phyloP scores from a whole-genome alignment of 495 filamentous ascomycete genomes.

The Annulohypoxylon nitens region DNA sequence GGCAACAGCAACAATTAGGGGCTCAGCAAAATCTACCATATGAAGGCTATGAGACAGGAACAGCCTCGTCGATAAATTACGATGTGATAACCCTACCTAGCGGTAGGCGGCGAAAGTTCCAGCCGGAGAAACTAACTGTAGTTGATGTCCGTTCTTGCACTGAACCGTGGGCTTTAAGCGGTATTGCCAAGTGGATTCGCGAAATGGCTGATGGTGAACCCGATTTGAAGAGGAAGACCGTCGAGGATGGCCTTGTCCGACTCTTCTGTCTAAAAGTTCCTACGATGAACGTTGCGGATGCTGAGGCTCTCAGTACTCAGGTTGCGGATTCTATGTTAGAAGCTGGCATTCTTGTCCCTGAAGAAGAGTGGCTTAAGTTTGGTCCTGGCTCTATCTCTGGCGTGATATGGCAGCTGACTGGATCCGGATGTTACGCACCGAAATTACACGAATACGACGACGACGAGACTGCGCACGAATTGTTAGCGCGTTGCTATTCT shows the following conservation, averaged over 20 bases:
- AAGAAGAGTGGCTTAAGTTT: slow-evolving; percentile 99
- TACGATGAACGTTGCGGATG: slow-evolving; percentile 98
- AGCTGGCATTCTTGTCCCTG: slow-evolving; percentile 81
- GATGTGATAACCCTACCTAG: slow-evolving; percentile 79
- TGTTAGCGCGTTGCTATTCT: slow-evolving; percentile 87
- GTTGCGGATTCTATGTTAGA: slow-evolving; percentile 86
- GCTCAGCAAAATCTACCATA: slow-evolving; percentile 60
- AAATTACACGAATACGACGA: slow-evolving; percentile 80
- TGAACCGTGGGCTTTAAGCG: slow-evolving; percentile 94
- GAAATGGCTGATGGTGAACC: slow-evolving; percentile 86
- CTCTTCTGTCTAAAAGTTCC: slow-evolving; percentile 97
- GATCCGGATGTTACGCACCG: slow-evolving; percentile 90
- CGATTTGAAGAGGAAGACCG: slow-evolving; percentile 83
- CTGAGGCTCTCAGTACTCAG: slow-evolving; percentile 83
- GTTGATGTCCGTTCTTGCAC: slow-evolving; percentile 86
- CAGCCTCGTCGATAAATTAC: slow-evolving; percentile 67
- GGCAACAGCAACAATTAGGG: slow-evolving; percentile 64
- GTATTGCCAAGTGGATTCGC: slow-evolving; percentile 87
- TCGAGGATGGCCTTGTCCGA: slow-evolving; percentile 87
- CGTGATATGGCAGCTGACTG: slow-evolving; percentile 93
- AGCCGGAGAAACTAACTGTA: slow-evolving; percentile 85
- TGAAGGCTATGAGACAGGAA: slow-evolving; percentile 64
- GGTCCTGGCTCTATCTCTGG: slow-evolving; percentile 80
- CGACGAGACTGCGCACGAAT: slow-evolving; percentile 51
- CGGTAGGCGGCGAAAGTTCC: slow-evolving; percentile 80